Conservation (phyloP, 768 basidiomycete genomes). For the Leccinum aurantiacum region DNA sequence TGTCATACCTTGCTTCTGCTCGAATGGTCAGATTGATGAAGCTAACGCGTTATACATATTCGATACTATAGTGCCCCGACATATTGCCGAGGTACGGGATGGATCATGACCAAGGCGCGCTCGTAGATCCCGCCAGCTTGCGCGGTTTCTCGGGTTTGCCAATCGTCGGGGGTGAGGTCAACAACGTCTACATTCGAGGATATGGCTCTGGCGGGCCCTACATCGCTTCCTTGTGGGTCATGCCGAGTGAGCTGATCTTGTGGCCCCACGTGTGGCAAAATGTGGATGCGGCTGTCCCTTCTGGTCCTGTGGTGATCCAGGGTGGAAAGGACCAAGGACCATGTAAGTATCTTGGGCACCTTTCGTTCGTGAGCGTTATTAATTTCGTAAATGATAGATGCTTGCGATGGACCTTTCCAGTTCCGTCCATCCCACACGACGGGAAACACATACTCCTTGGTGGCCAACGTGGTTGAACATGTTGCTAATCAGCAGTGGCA, state of each 20-base stretch:
- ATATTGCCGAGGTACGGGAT: not conserved
- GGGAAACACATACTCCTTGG: slow-evolving; percentile 6
- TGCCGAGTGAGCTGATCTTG: not conserved
- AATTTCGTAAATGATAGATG: not conserved
- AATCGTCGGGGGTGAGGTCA: not conserved
- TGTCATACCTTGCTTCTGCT: not conserved
- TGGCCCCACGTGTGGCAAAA: not conserved
- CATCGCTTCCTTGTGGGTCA: not conserved
- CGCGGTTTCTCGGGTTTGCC: not conserved
- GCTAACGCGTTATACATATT: not conserved
- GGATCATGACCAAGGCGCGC: not conserved
- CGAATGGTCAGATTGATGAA: not conserved
- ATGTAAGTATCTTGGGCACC: not conserved
- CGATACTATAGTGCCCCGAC: not conserved
- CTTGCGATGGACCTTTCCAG: not conserved
- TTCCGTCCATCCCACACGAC: slow-evolving; percentile 10
- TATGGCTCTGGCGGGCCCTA: not conserved
- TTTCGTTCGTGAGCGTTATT: not conserved
- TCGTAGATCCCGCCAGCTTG: not conserved
- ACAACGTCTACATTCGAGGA: not conserved
- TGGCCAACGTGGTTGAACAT: slow-evolving; percentile 8
- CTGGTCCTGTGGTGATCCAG: not conserved
- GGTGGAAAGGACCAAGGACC: not conserved
- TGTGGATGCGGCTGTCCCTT: not conserved
- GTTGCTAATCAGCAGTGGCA: not conserved